These are phyloP conservation scores for Thermothielavioides terrestris DNA, from an alignment of 495 filamentous ascomycete genomes.

Conservation along the genomic window DNA sequence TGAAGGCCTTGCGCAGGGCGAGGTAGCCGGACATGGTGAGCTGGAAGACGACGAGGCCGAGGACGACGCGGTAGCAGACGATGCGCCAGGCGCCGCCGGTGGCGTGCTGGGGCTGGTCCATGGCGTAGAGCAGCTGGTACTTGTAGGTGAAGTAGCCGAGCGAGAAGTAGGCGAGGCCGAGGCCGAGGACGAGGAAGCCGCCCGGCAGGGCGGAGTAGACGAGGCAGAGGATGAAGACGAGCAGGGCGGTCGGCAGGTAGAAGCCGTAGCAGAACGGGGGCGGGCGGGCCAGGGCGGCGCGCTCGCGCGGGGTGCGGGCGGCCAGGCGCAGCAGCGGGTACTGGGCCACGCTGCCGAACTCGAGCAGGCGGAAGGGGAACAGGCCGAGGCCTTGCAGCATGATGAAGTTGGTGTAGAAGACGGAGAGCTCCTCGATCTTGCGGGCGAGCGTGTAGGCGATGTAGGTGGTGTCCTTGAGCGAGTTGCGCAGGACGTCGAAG, in stretches of 20 bases:
- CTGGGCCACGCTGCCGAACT: slow-evolving; percentile 76
- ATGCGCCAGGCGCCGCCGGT: slow-evolving; percentile 92
- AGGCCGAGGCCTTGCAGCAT: slow-evolving; percentile 86
- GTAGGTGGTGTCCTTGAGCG: slow-evolving; percentile 65
- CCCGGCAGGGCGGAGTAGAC: slow-evolving; percentile 85
- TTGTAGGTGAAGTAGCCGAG: slow-evolving; percentile 94
- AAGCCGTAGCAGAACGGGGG: slow-evolving; percentile 92
- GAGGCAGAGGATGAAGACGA: slow-evolving; percentile 88
- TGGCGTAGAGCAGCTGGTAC: slow-evolving; percentile 94
- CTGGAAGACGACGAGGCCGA: slow-evolving; percentile 82
- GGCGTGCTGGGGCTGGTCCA: slow-evolving; percentile 94
- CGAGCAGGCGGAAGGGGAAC: slow-evolving; percentile 84
- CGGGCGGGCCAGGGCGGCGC: slow-evolving; percentile 72
- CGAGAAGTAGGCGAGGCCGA: slow-evolving; percentile 80
- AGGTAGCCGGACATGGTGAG: slow-evolving; percentile 83
- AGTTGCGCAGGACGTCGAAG: slow-evolving; percentile 59
- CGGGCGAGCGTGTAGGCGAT: slow-evolving; percentile 68
- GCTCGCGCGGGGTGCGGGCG: slow-evolving; percentile 88
- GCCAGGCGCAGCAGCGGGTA: slow-evolving; percentile 72
- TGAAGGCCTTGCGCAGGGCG: slow-evolving; percentile 62
- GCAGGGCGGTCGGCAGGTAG: slow-evolving; percentile 82
- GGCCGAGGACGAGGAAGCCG: slow-evolving; percentile 71
- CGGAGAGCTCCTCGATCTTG: slow-evolving; percentile 61
- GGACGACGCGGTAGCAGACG: slow-evolving; percentile 80
- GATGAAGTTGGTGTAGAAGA: slow-evolving; percentile 92